Base-by-base conservation (phyloP, 176 grass and related monocot species). In the Juncus effusus region DNA sequence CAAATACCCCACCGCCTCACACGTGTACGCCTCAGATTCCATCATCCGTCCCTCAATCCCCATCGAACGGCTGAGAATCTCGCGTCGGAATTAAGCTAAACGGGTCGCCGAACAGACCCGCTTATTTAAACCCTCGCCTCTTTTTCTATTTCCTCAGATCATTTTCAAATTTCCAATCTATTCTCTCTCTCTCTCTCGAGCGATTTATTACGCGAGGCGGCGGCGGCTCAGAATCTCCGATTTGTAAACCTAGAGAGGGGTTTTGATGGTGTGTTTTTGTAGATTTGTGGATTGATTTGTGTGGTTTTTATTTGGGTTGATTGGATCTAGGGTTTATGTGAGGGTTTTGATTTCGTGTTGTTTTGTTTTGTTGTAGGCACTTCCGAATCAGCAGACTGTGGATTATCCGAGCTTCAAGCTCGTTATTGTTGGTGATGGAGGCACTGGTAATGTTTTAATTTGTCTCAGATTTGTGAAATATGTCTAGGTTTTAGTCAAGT, bases 341-440 rank as follows among this genome's bases (percentile, higher is more conserved):
- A 50, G 44, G 9, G 4, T 47, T 39, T 13, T 69, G n/a, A 10
- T 62, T 3, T 40, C 40, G 16, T 53, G 36, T n/a, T 66, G 13
- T 69, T 19, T 10, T 54, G 10, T 35, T 72, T 54, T 66, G 3
- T 60, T 38, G 40, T n/a, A 74, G 78, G 78, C 70, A 28, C 61
- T 80, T 45, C 78, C 61, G 15, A 67, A 54, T 62, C 69, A 80
- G 52, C 69, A 80, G 56, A 71, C 38, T 42, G 67, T 71, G 11
- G 51, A 73, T 51, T 80, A 80, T 9, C 77, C 77, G 15, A 80
- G 69, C 77, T 80, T 80, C 49, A 80, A 80, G 78, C 62, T 80
- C 6, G 78, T 80, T 9, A 71, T 80, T 65, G 78, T 80, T 11
- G 70, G 78, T 16, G 69, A 80, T 58, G 69, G 78, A n/a, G 78